A percentile compares a stretch with the other conserved stretches of the same genome.
Conservation (phyloP, 78 protist genomes). For the Dictyostelium purpureum region DNA sequence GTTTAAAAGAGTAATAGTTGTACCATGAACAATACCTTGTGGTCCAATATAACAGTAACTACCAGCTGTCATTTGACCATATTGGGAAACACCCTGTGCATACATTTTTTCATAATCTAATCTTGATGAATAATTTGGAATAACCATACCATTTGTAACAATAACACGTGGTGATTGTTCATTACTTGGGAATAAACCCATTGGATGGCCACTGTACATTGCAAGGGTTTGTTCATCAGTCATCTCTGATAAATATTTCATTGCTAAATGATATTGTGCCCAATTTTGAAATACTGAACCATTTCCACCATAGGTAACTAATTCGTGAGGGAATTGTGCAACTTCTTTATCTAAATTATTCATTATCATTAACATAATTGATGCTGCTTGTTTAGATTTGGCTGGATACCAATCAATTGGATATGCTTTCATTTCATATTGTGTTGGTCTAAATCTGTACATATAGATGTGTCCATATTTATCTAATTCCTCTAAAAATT, state of each 20-base stretch:
- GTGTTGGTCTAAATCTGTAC: slow-evolving; percentile 93
- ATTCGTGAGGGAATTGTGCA: slow-evolving; percentile 96
- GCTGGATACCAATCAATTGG: slow-evolving; percentile 86
- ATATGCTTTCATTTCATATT: slow-evolving; percentile 87
- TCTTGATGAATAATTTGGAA: slow-evolving; percentile 92
- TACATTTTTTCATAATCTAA: slow-evolving; percentile 90
- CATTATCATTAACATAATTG: slow-evolving; percentile 94
- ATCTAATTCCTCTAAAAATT: slow-evolving; percentile 81
- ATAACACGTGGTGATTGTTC: slow-evolving; percentile 84
- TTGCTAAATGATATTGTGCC: slow-evolving; percentile 91
- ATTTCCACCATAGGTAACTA: slow-evolving; percentile 96
- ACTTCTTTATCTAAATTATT: slow-evolving; percentile 93
- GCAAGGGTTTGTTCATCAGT: slow-evolving; percentile 90
- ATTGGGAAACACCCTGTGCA: slow-evolving; percentile 90
- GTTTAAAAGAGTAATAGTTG: slow-evolving; percentile 92
- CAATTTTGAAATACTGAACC: slow-evolving; percentile 93
- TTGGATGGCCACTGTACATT: slow-evolving; percentile 93
- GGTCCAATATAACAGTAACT: slow-evolving; percentile 91
- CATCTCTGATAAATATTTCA: slow-evolving; percentile 91
- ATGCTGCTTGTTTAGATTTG: slow-evolving; percentile 84
- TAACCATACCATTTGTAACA: slow-evolving; percentile 95
- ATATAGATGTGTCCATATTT: slow-evolving; percentile 94
- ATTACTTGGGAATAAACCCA: slow-evolving; percentile 83
- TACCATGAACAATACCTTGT: slow-evolving; percentile 96
- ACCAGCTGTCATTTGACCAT: slow-evolving; percentile 97